Evolutionary conservation across 441 rosid species (phyloP), one percentile per base, ranked within the genome.

Genomic region (Erysimum cheiri): DNA sequence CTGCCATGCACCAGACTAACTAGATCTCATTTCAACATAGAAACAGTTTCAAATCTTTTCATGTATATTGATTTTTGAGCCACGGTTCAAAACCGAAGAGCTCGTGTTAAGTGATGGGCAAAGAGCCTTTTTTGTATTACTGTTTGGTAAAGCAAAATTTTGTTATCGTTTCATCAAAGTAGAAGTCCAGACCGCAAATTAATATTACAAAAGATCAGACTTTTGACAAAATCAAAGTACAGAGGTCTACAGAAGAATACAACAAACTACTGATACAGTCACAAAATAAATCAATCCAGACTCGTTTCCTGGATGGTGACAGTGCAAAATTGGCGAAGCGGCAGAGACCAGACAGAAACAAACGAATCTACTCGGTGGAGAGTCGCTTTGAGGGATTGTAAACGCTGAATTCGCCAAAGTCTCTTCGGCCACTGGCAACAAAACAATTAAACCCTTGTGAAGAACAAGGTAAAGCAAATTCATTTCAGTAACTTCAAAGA

Each of bases 381-480:
- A 67, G 65, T 67, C 76, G 82, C 78, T 84, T 88, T 31, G 79
- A 71, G 37, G 92, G 96, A 79, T 87, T 88, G 83, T 85, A 94
- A 28, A 91, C 95, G 40, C 93, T 94, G 85, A 83, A 91, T 39
- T 94, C 96, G 0, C 97, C 96, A 15, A 91, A 91, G n/a, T 90
- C 96, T 81, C 97, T 88, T 71, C 84, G 87, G 48, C 97, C 97
- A 78, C 98, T 92, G 85, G 63, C 72, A 80, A 88, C 83, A 81
- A 80, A 72, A 77, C 41, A 77, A 64, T 88, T 85, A 88, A 76
- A 83, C 64, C 85, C 83, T 84, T 80, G 70, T 61, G 44, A 72
- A 64, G 69, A 69, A 64, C 70, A 78, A 74, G 66, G 72, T 66
- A 47, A 58, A 33, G 9, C 50, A 74, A 22, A 22, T 29, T 41